Conservation (phyloP, 208 protist genomes). For the Phytomonas sp. region DNA sequence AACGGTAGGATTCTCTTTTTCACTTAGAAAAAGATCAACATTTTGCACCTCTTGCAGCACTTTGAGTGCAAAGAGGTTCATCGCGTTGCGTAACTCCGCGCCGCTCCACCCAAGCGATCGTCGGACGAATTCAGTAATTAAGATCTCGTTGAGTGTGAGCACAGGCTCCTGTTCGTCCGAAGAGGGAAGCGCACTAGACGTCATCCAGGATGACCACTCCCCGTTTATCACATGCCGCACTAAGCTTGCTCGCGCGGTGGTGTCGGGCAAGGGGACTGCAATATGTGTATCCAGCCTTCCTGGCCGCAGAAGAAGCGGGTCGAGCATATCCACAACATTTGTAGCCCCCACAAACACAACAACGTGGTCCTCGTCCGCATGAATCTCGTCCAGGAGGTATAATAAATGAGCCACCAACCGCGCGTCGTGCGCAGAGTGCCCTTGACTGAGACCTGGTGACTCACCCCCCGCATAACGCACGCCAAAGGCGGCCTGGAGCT, state of each 20-base stretch:
- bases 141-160: constrained; percentile 5
- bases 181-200: neutral
- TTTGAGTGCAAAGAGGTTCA: constrained; percentile 45
- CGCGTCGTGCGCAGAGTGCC: constrained; percentile 28
- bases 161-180: neutral
- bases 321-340: constrained; percentile 58
- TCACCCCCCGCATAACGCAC: constrained; percentile 19
- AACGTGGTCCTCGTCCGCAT: constrained; percentile 44
- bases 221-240: constrained; percentile 40
- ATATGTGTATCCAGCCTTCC: constrained; percentile 74
- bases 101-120: constrained; percentile 41
- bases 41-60: constrained; percentile 18
- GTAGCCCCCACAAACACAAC: constrained; percentile 77
- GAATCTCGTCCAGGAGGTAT: constrained; percentile 57
- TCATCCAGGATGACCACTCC: constrained; percentile 56
- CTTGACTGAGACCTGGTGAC: neutral
- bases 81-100: constrained; percentile 39
- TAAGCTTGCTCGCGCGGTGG: constrained; percentile 29
- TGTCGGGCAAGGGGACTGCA: constrained; percentile 57
- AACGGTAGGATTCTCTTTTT: neutral
- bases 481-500: constrained; percentile 90
- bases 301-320: constrained; percentile 62
- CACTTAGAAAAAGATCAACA: neutral
- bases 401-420: constrained; percentile 69
- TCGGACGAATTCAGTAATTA: constrained; percentile 35